Percentiles rank a stretch among this genome's conserved stretches.
Evolutionary conservation across 345 rosid genomes (phyloP).

Genomic region (Turritis glabra): DNA sequence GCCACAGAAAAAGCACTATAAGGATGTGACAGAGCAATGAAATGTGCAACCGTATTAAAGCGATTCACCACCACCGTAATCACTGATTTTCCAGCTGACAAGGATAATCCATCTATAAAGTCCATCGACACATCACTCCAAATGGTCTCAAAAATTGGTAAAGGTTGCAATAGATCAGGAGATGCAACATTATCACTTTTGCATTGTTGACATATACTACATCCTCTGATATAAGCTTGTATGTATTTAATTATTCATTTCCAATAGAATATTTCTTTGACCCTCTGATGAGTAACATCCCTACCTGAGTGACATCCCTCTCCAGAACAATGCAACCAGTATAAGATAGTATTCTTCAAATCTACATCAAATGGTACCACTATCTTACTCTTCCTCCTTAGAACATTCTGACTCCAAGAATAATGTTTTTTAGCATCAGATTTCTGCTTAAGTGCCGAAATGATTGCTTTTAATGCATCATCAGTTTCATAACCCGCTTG

Average conservation of each 20-base stretch:
- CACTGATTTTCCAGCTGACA: neutral
- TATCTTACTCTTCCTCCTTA: too few species aligned
- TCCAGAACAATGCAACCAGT: too few species aligned
- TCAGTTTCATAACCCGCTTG: neutral
- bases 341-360: too few species aligned
- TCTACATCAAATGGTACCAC: too few species aligned
- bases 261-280: neutral
- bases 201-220: neutral
- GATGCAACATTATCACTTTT: neutral
- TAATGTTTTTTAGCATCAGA: too few species aligned
- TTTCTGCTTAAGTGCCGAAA: too few species aligned
- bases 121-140: neutral
- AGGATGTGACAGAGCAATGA: neutral
- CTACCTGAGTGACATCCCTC: neutral
- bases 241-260: neutral
- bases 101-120: rapidly evolving
- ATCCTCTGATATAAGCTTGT: neutral
- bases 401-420: too few species aligned
- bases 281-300: too few species aligned
- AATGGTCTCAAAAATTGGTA: neutral
- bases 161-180: neutral
- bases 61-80: neutral
- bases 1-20: neutral
- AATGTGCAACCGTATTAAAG: neutral
- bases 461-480: too few species aligned